These are phyloP conservation scores for Naematelia aurantialba DNA, from an alignment of 768 basidiomycete species.

Conservation along the genomic window DNA sequence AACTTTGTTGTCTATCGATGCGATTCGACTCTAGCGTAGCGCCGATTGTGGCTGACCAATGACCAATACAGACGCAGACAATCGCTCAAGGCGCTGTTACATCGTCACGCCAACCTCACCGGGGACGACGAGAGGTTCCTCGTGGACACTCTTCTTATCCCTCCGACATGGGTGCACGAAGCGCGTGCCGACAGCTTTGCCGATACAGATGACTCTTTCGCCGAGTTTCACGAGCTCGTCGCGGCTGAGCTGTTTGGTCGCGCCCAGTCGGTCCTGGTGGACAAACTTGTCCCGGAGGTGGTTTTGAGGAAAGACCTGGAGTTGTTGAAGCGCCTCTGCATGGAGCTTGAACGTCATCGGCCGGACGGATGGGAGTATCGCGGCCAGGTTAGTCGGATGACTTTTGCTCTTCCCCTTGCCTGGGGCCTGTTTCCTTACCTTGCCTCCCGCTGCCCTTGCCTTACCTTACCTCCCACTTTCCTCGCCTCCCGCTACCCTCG, in stretches of 20 bases:
- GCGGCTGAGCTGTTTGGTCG: slow-evolving; percentile 65
- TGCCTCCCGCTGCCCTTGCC: no score
- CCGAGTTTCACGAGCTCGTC: slow-evolving; percentile 73
- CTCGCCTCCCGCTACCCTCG: no score
- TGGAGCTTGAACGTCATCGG: slow-evolving; percentile 58
- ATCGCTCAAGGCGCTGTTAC: slow-evolving; percentile 74
- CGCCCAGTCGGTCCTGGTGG: slow-evolving; percentile 79
- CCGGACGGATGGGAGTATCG: slow-evolving; percentile 76
- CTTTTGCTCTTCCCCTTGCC: no score
- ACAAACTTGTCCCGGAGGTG: slow-evolving; percentile 83
- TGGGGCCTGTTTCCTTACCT: no score
- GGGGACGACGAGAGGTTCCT: slow-evolving; percentile 39
- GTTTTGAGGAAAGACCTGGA: slow-evolving; percentile 65
- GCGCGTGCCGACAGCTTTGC: slow-evolving; percentile 72
- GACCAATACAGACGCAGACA: slow-evolving; percentile 69
- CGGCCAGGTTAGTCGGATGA: slow-evolving; percentile 62
- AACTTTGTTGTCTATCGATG: no score
- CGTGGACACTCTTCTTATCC: slow-evolving; percentile 73
- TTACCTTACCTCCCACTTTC: no score
- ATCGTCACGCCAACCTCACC: slow-evolving; percentile 54
- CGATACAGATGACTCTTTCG: slow-evolving; percentile 62
- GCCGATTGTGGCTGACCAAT: slow-evolving; percentile 6
- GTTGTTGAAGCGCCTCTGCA: slow-evolving; percentile 67
- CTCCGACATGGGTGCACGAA: slow-evolving; percentile 81
- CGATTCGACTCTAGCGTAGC: neutral